Evolutionary conservation across 306 rosid species (phyloP).

Genomic region (Cyclanthera cordifolia): DNA sequence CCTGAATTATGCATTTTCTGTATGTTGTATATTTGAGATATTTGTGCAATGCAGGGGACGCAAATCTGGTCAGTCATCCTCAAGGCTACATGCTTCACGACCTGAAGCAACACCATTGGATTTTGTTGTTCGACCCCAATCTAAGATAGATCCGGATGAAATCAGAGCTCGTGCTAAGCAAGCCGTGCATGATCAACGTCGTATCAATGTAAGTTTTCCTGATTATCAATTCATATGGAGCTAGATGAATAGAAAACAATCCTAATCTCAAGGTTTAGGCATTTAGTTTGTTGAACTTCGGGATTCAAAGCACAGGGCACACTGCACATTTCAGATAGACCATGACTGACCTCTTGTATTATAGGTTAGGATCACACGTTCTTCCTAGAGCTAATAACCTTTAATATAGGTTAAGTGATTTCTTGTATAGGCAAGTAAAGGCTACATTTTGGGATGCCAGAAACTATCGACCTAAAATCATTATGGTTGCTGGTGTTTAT

Average conservation of each 20-base stretch:
- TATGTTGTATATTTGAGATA: neutral
- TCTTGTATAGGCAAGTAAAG: no score
- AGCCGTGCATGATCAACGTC: constrained; percentile 75
- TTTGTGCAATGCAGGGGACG: constrained; percentile 47
- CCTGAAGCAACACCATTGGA: constrained; percentile 97
- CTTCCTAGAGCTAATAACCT: neutral
- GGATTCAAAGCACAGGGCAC: neutral
- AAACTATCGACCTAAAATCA: no score
- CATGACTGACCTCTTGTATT: neutral
- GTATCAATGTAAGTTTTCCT: constrained; percentile 57
- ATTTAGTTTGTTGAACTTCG: neutral
- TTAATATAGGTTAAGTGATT: no score
- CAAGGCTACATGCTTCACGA: constrained; percentile 67
- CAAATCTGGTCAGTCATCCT: constrained; percentile 72
- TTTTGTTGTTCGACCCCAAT: constrained; percentile 82
- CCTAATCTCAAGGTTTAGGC: neutral
- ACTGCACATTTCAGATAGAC: neutral
- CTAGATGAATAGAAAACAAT: neutral
- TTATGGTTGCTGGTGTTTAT: no score
- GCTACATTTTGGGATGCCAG: no score
- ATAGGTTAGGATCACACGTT: neutral
- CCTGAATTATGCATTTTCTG: no score
- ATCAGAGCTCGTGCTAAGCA: constrained; percentile 76
- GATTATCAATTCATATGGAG: neutral
- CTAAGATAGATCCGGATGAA: constrained; percentile 92